Evolutionary conservation across 371 early-diverging fungal species (phyloP).

Genomic region (Mortierella sp.): DNA sequence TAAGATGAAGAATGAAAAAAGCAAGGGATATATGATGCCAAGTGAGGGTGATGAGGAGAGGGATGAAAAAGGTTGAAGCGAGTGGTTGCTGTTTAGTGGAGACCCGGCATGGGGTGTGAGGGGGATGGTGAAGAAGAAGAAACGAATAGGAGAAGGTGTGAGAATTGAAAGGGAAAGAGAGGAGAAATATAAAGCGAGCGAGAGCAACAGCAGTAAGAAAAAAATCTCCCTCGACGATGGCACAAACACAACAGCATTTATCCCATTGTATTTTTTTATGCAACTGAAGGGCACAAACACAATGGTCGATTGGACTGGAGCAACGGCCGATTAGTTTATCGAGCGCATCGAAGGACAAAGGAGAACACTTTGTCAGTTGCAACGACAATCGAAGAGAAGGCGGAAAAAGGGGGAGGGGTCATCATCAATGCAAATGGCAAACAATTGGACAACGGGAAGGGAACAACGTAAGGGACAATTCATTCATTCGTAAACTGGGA

Average conservation of each 20-base stretch:
- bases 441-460: not conserved
- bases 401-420: not conserved
- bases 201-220: not conserved
- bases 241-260: not conserved
- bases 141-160: not conserved
- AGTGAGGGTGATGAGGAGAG: not conserved
- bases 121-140: not conserved
- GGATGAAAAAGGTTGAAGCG: conserved; percentile 1
- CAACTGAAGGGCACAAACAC: too few species aligned
- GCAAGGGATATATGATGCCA: not conserved
- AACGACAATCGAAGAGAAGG: too few species aligned
- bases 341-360: too few species aligned
- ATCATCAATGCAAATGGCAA: too few species aligned
- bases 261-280: too few species aligned
- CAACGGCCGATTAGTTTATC: too few species aligned
- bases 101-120: conserved; percentile 5
- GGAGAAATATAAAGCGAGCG: not conserved
- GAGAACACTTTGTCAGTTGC: too few species aligned
- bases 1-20: not conserved
- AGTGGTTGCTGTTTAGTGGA: not conserved
- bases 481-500: too few species aligned
- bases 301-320: too few species aligned
- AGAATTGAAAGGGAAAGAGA: not conserved
- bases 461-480: not conserved
- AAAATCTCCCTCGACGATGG: too few species aligned